Evolutionary conservation across 108 stramenopile species (phyloP).

Genomic region (Cylindrotheca closterium): DNA sequence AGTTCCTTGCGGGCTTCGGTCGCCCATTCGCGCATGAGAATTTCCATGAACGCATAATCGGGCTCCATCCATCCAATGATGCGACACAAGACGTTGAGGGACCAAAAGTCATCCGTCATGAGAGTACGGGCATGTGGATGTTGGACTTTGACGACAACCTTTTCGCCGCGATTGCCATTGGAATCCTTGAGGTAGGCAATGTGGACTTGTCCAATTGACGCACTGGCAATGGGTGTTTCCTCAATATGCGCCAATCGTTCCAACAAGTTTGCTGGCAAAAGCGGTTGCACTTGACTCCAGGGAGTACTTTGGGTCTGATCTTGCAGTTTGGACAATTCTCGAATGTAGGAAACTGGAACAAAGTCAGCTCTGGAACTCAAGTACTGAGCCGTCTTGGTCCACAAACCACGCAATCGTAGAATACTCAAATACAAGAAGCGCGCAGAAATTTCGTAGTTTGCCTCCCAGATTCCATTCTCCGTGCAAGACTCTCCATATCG

Average conservation of each 20-base stretch:
- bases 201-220: slow-evolving; percentile 55
- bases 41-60: slow-evolving; percentile 33
- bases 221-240: slow-evolving; percentile 30
- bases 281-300: slow-evolving; percentile 18
- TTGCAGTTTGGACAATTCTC: slow-evolving; percentile 39
- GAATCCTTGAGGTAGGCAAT: slow-evolving; percentile 15
- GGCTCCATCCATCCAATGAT: slow-evolving; percentile 32
- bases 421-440: slow-evolving; percentile 29
- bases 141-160: slow-evolving; percentile 63
- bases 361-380: slow-evolving; percentile 49
- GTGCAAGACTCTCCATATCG: slow-evolving; percentile 26
- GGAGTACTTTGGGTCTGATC: slow-evolving; percentile 45
- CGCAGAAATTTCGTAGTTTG: slow-evolving; percentile 37
- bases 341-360: slow-evolving; percentile 39
- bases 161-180: slow-evolving; percentile 6
- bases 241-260: slow-evolving; percentile 20
- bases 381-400: slow-evolving; percentile 64
- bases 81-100: slow-evolving; percentile 27
- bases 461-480: slow-evolving; percentile 41
- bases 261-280: slow-evolving; percentile 11
- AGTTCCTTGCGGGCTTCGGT: slow-evolving; percentile 47
- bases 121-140: slow-evolving; percentile 39
- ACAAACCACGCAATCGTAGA: slow-evolving; percentile 44
- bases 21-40: slow-evolving; percentile 43
- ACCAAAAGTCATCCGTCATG: slow-evolving; percentile 49